Evolutionary conservation across 2,329 filamentous ascomycete species (phyloP), one percentile per base, ranked within the genome.

Genomic region (Paradendryphiella salina): DNA sequence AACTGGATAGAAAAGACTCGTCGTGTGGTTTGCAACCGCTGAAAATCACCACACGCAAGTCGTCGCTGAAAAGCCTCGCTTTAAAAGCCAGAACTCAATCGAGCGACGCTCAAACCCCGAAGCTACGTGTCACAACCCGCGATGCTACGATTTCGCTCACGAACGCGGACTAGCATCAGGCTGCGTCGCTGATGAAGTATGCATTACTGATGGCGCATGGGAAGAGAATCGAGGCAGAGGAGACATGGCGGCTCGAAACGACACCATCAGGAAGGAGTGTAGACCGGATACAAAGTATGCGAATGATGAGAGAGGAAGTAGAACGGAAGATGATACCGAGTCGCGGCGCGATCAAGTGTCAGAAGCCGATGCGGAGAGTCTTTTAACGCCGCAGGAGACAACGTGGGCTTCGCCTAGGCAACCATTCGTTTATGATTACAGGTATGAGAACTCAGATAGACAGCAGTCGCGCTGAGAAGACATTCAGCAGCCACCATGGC

Each of bases 41-140:
- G 18, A 10, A 17, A 8, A 49, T 53, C n/a, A 45, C 50, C 14
- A 70, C 23, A 10, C 0, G 84, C 13, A 43, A 29, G 20, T 43
- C 38, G 38, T 49, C 46, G 17, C n/a, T 49, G 15, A 9, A 2
- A 3, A 43, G 38, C n/a, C 18, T 49, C 32, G 8, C 10, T 8
- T 9, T 14, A 3, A 37, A 49, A 15, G n/a, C 18, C 20, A 17
- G 23, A 10, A 23, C n/a, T 10, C 17, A 21, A 13, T 13, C 23
- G n/a, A 49, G 10, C 20, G 31, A 4, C 21, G 15, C 3, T 0
- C 7, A n/a, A n/a, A 14, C 13, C 18, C 32, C 46, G 11, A 48
- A 50, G 20, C 34, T 50, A 13, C 31, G 7, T 8, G 13, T 34
- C 13, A 37, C 29, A 2, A 50, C 40, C 3, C 39, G 46, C 26